Evolutionary conservation across 345 rosid genomes (phyloP), one percentile per base, ranked within the genome.

Genomic region (Citrus reticulata): DNA sequence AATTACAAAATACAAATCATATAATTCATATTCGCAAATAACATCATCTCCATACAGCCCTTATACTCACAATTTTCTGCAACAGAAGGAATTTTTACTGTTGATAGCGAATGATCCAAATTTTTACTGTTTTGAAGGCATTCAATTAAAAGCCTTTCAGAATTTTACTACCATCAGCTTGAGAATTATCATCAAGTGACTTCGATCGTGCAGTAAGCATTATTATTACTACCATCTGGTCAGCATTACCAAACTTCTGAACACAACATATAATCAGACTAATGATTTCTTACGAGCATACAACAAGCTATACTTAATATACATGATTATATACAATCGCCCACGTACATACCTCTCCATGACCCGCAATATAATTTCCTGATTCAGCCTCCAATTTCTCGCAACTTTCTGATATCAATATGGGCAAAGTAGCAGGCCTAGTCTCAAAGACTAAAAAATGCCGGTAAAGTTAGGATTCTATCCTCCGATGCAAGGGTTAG

Each of bases 21-120:
- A 49, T 5, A 51, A 51, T 13, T 51, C 58, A 54, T 17, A 54
- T 17, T 54, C 8, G 6, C 1, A 54, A 54, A 17, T 17, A 4
- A 13, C 0, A 0, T 0, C 19, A 16, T 5, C n/a, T 2, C 4
- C 7, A 61, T 10, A 1, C 2, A 13, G 13, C 35, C 29, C 19
- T 2, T 68, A 39, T 5, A 25, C 19, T 69, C 32, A 40, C 22
- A 7, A 39, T 68, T 24, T 24, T 24, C 32, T 5, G 39, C n/a
- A 32, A 30, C 22, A 62, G 2, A 27, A 32, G 9, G 62, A 9
- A 59, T n/a, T 59, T 2, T 59, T 32, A 2, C 24, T 6, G 39
- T 32, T 30, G n/a, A 64, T 17, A 17, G 11, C 40, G 2, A 16
- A 61, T 16, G 65, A 57, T 32, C 76, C 6, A 70, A 58, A 14